Base-by-base conservation (phyloP, 352 stramenopile genomes). In the Globisporangium abappressorium region DNA sequence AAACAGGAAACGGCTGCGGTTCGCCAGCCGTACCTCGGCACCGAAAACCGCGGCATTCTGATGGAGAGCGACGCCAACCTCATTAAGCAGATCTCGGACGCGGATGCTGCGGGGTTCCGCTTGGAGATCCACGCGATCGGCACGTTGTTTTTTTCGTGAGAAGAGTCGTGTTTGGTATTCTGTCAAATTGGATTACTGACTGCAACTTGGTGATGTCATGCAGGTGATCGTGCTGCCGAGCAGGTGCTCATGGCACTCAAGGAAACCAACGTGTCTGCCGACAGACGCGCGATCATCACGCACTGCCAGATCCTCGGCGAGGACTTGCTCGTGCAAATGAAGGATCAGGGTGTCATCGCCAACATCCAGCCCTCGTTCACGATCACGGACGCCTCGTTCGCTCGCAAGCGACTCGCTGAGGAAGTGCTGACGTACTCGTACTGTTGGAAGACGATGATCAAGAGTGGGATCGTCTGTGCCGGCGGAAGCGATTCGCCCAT, bases 81-180 rank as follows among this genome's bases (percentile, higher is more conserved):
- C 6, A 69, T 80, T 7, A 73, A 77, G 53, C 89, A 95, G 68
- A 83, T 97, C 26, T 66, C 70, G 0, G 73, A 89, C 18, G 86
- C 86, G 0, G 74, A 82, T 43, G 62, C 58, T 1, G 76, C 73
- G 56, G 89, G 86, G 6, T 93, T 92, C 57, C 84, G 87, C 38
- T 72, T 97, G 6, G 91, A 97, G 70, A 92, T 96, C 34, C 91
- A 97, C 67, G 89, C 90, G 14, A 97, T 97, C 63, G 91, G 91
- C 85, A 74, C 1, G 81, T 70, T 51, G 15, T 24, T 64, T 2
- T 2, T 46, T 24, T 12, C 62, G 33, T 55, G 18, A 30, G 26
- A 24, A 11, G 6, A 41, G 26, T 54, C 2, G 20, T 26, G 20
- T 54, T 28, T 18, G 51, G 0, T 57, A 14, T 43, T n/a, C 22